Base-by-base conservation (phyloP, 805 yeast genomes). In the Metschnikowia lunata region DNA sequence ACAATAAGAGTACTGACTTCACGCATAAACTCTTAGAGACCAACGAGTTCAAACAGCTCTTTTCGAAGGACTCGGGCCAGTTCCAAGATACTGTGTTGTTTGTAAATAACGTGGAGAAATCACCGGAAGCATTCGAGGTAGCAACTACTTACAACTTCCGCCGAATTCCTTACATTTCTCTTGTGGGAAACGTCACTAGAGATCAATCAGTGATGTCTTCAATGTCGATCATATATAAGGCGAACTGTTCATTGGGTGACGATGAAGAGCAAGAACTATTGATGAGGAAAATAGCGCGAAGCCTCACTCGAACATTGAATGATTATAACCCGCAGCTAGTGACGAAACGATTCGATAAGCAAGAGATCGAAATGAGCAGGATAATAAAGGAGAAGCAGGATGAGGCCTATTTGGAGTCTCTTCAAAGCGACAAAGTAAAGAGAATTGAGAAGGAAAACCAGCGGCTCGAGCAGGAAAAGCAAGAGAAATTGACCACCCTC, bases 341-440 rank as follows among this genome's bases (percentile, higher is more conserved):
- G 5, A 51, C 68, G 1, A 61, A 67, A 27, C 55, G 67, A 27
- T 59, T 60, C 33, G 76, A 71, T 47, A 64, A 66, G 49, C 67
- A 61, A 46, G 75, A 70, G 46, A 65, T 69, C 37, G 75, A 71
- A 47, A 51, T 62, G 40, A 58, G 72, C 23, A 51, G 76, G 12
- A 26, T 66, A 23, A 51, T 71, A 29, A 69, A 69, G 39, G 69
- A 68, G 43, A 66, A 66, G 45, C 76, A 71, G 47, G 75, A 71
- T 49, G 66, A 63, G 40, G 75, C 75, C 3, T 71, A 69, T 50
- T 48, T 56, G 36, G 63, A 67, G 47, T 69, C 74, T 9, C 56
- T 71, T 23, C 64, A 73, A 30, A 70, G 67, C 37, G 93, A 86
- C 61, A 72, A 67, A 51, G 52, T 71, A 34, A 80, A 82, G 55